phyloP scores from a whole-genome alignment of 163 green algal species.

The Trebouxia gelatinosa region DNA sequence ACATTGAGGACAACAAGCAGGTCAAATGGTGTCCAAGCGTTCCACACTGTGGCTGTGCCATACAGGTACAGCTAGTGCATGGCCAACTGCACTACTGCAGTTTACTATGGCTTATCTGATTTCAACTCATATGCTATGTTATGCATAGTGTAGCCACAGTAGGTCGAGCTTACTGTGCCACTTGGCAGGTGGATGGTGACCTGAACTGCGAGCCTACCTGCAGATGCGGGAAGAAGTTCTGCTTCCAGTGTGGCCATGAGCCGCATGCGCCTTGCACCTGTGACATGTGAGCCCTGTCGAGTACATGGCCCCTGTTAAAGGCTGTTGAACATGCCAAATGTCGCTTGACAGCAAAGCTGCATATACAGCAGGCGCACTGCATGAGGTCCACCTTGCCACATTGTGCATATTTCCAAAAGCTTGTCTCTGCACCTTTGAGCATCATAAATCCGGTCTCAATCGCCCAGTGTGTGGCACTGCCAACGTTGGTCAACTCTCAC shows the following conservation, averaged over 20 bases:
- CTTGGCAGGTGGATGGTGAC: conserved; percentile 67
- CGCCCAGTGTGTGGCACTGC: no score
- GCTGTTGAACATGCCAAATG: not conserved
- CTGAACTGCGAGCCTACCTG: conserved; percentile 81
- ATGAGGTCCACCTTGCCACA: no score
- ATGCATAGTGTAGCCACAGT: no score
- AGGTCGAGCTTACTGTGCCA: no score
- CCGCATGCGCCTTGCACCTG: conserved; percentile 88
- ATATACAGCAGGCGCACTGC: not conserved
- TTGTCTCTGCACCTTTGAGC: no score
- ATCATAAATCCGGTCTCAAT: no score
- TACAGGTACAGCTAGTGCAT: no score
- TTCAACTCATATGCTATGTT: no score
- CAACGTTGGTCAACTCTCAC: no score
- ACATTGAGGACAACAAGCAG: conserved; percentile 60
- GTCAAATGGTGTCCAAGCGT: conserved; percentile 85
- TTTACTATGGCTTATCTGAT: no score
- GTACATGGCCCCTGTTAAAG: not conserved
- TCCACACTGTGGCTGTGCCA: conserved; percentile 80
- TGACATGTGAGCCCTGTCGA: conserved; percentile 61
- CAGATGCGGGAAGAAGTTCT: conserved; percentile 79
- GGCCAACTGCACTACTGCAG: no score
- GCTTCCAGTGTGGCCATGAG: conserved; percentile 79
- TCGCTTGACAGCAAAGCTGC: not conserved
- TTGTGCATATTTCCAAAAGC: no score